Base-by-base conservation (phyloP, 805 yeast species). In the Candida patagonica region DNA sequence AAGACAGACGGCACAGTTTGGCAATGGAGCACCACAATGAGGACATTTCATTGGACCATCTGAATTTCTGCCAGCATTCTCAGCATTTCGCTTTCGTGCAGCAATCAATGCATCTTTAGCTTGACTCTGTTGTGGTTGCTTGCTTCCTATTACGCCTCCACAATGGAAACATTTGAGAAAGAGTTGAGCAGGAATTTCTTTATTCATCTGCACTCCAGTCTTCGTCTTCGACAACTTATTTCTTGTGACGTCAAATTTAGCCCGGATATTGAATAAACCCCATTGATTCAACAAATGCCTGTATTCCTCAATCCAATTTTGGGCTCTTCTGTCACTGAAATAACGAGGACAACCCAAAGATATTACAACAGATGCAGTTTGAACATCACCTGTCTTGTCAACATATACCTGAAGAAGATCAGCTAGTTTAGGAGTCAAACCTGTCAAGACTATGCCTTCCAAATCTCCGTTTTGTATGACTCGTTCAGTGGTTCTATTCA, bases 401-500 rank as follows among this genome's bases (percentile, higher is more conserved):
- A 88, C 92, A 59, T 82, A 89, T 0, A 85, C 74, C 60, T 88
- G 96, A 30, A 89, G 59, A 35, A 89, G 65, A 53, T 83, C 83
- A 24, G 85, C 74, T 0, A 94, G 94, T 38, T 74, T 66, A 1
- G 89, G 87, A 0, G 96, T 87, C 21, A 89, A 72, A n/a, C 98
- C 98, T 0, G 96, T 87, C 34, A 89, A 62, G 13, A 88, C 76
- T 30, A 89, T 65, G 1, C 97, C 97, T 59, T 89, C 97, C 24
- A 89, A 66, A 48, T 89, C 95, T 5, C 98, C 98, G 40, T 73
- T 67, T 2, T 63, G 59, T 9, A 84, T 78, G 2, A 84, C 95
- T 2, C 75, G 68, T 7, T 78, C 78, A 0, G 89, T 77, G 0
- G 88, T 67, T 30, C 81, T 62, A 40, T 76, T 74, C 49, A 89